These are phyloP conservation scores for Entophlyctis luteolus DNA, from an alignment of 192 early-diverging fungal genomes.

Conservation along the genomic window DNA sequence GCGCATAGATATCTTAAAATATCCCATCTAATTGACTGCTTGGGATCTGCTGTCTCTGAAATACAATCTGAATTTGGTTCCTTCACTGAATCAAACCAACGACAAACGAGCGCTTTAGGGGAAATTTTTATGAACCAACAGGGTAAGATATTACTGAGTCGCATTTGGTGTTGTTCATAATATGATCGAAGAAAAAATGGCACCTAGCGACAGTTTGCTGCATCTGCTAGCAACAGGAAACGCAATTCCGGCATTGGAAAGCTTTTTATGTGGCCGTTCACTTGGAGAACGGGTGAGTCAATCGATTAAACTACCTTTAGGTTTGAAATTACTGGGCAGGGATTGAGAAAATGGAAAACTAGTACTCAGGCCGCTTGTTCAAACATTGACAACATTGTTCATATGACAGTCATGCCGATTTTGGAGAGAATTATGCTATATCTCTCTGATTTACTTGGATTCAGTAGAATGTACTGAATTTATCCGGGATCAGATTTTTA, in stretches of 20 bases:
- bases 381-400: not conserved
- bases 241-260: constrained; percentile 10
- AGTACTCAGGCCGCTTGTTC: not conserved
- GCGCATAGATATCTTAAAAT: not conserved
- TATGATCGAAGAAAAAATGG: constrained; percentile 2
- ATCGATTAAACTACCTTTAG: not conserved
- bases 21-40: not conserved
- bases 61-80: not conserved
- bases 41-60: not conserved
- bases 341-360: constrained; percentile 16
- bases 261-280: constrained; percentile 21
- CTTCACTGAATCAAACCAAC: not conserved
- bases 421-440: constrained; percentile 2
- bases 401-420: not conserved
- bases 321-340: not conserved
- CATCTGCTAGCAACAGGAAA: constrained; percentile 3
- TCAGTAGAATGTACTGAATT: not conserved
- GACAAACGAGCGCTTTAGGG: not conserved
- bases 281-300: constrained; percentile 4
- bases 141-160: not conserved
- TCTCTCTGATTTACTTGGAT: constrained; percentile 5
- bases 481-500: not conserved
- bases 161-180: not conserved
- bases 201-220: constrained; percentile 6
- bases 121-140: constrained; percentile 10